A percentile compares a stretch with the other conserved stretches of the same genome.
Evolutionary conservation across 768 basidiomycete species (phyloP).

Genomic region (Albatrellus ellisii): DNA sequence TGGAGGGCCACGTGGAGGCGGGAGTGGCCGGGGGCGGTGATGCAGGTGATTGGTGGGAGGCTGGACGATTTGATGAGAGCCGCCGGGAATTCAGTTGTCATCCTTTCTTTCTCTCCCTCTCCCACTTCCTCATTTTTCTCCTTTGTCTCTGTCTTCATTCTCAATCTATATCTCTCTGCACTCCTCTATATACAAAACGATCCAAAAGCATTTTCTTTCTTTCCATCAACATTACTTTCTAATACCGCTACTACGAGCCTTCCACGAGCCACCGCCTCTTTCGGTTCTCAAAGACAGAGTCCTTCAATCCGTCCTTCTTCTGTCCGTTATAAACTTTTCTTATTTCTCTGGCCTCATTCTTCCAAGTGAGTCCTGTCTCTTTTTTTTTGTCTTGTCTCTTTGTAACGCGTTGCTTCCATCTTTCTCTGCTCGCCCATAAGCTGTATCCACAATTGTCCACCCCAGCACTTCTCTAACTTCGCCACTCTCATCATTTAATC

Average conservation of each 20-base stretch:
- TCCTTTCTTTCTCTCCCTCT: slow-evolving; percentile 8
- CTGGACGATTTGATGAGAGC: neutral
- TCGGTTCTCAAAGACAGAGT: slow-evolving; percentile 7
- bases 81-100: slow-evolving; percentile 14
- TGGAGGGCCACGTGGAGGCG: neutral
- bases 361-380: neutral
- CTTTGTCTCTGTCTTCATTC: too few species aligned
- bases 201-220: slow-evolving; percentile 8
- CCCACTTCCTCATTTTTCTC: slow-evolving; percentile 12
- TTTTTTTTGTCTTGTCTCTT: slow-evolving; percentile 6
- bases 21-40: slow-evolving; percentile 1
- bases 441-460: slow-evolving; percentile 21
- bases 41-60: neutral
- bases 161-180: slow-evolving; percentile 9
- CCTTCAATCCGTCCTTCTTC: neutral
- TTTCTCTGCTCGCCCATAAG: too few species aligned
- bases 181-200: slow-evolving; percentile 9
- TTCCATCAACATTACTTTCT: slow-evolving; percentile 13
- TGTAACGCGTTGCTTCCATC: slow-evolving; percentile 4
- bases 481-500: slow-evolving; percentile 14
- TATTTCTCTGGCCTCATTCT: neutral
- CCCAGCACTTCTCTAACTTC: slow-evolving; percentile 12
- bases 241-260: slow-evolving; percentile 10
- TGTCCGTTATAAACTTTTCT: slow-evolving; percentile 3
- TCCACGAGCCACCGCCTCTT: slow-evolving; percentile 4